A percentile compares a stretch with the other conserved stretches of the same genome.
These are phyloP conservation scores for Neoscytalidium dimidiatum DNA, from an alignment of 2,329 filamentous ascomycete species.

Conservation along the genomic window DNA sequence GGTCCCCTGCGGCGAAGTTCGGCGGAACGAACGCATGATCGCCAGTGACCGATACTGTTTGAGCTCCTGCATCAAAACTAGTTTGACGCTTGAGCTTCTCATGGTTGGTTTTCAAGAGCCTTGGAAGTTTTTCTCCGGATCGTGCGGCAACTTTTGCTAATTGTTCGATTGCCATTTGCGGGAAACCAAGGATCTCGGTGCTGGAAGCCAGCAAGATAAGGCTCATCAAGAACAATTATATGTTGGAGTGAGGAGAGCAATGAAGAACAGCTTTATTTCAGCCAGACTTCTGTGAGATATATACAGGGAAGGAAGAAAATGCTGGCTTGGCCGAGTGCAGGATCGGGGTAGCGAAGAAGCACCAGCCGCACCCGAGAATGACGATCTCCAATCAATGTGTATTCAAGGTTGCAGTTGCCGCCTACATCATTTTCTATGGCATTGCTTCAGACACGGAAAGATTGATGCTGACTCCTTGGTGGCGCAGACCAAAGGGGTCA, in stretches of 20 bases:
- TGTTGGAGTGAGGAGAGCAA: neutral
- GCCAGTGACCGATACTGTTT: neutral
- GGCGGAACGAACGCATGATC: slow-evolving; percentile 10
- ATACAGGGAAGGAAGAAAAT: neutral
- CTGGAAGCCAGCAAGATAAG: neutral
- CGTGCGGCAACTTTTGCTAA: neutral
- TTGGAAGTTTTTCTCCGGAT: neutral
- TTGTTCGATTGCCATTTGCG: neutral
- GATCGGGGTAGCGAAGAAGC: no score
- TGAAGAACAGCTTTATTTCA: neutral
- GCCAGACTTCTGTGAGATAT: neutral
- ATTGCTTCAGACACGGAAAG: no score
- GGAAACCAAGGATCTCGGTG: neutral
- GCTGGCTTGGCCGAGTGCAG: no score
- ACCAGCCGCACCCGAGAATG: neutral
- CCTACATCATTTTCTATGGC: neutral
- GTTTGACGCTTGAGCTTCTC: neutral
- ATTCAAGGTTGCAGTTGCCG: neutral
- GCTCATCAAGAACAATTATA: neutral
- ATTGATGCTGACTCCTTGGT: neutral
- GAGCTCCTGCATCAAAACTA: neutral
- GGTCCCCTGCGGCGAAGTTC: slow-evolving; percentile 18
- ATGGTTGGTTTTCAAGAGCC: neutral
- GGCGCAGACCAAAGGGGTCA: neutral
- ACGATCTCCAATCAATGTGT: neutral